phyloP scores from a whole-genome alignment of 176 grass and related monocot species.

The Musa acuminata region DNA sequence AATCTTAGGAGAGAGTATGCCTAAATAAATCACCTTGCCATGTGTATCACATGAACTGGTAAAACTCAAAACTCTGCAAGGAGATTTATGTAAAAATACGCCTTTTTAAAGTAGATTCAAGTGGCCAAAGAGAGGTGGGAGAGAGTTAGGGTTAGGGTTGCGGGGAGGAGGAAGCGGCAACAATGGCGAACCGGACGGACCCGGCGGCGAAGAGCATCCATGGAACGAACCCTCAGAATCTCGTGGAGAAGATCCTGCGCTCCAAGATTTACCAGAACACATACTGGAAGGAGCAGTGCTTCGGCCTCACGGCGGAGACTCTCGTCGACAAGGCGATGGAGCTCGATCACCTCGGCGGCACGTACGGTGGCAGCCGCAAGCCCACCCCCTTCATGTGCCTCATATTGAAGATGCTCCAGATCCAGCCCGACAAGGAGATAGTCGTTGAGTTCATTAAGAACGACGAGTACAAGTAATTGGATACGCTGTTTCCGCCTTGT shows the following conservation, averaged over 20 bases:
- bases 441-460: slow-evolving; percentile 99
- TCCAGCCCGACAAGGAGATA: slow-evolving; percentile 96
- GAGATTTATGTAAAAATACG: too few relatives aligned
- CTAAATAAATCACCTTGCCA: too few relatives aligned
- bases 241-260: slow-evolving; percentile 95
- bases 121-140: background rate
- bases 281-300: slow-evolving; percentile 98
- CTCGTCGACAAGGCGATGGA: slow-evolving; percentile 99
- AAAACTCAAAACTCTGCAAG: too few relatives aligned
- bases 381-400: slow-evolving; percentile 88
- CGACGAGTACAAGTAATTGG: slow-evolving; percentile 75
- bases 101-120: background rate
- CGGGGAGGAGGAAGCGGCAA: background rate
- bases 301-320: slow-evolving; percentile 88
- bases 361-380: slow-evolving; percentile 62
- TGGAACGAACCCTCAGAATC: slow-evolving; percentile 91
- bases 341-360: slow-evolving; percentile 82
- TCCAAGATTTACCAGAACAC: slow-evolving; percentile 91
- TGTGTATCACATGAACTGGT: too few relatives aligned
- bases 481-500: background rate
- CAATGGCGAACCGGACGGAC: slow-evolving; percentile 90
- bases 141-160: background rate
- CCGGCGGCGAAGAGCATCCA: slow-evolving; percentile 73
- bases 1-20: too few relatives aligned
- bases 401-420: slow-evolving; percentile 98